These are phyloP conservation scores for Clitopilus passeckerianus DNA, from an alignment of 768 basidiomycete genomes.

Conservation along the genomic window DNA sequence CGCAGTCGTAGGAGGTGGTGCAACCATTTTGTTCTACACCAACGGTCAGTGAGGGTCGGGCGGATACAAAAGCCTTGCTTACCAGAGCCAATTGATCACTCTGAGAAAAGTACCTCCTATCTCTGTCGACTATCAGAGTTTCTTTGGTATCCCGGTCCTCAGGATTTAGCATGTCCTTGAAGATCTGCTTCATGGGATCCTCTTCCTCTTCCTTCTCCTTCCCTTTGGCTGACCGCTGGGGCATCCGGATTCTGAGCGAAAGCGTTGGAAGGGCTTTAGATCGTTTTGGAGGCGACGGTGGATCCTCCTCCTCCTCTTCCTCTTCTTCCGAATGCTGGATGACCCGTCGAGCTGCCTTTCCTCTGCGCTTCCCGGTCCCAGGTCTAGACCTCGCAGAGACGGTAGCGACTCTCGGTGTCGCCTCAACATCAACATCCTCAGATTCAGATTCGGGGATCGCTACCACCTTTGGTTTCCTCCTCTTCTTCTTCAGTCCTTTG, in stretches of 20 bases:
- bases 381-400: not conserved
- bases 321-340: conserved; percentile 42
- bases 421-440: not conserved
- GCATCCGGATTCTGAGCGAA: conserved; percentile 50
- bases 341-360: not conserved
- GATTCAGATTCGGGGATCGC: not conserved
- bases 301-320: conserved; percentile 53
- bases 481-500: not conserved
- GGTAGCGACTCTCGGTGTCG: not conserved
- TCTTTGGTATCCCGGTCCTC: conserved; percentile 70
- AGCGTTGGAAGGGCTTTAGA: conserved; percentile 27
- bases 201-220: conserved; percentile 71
- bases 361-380: not conserved
- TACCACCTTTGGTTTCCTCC: not conserved
- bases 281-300: conserved; percentile 17
- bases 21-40: conserved; percentile 41
- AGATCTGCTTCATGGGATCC: conserved; percentile 52
- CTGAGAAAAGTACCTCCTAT: conserved; percentile 70
- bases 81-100: conserved; percentile 77
- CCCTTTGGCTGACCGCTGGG: conserved; percentile 39
- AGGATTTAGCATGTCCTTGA: conserved; percentile 74
- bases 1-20: conserved; percentile 34
- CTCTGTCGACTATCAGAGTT: conserved; percentile 54
- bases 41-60: not conserved
- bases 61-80: conserved; percentile 10